phyloP scores from a whole-genome alignment of 495 filamentous ascomycete species.

The Acidomyces sp. region DNA sequence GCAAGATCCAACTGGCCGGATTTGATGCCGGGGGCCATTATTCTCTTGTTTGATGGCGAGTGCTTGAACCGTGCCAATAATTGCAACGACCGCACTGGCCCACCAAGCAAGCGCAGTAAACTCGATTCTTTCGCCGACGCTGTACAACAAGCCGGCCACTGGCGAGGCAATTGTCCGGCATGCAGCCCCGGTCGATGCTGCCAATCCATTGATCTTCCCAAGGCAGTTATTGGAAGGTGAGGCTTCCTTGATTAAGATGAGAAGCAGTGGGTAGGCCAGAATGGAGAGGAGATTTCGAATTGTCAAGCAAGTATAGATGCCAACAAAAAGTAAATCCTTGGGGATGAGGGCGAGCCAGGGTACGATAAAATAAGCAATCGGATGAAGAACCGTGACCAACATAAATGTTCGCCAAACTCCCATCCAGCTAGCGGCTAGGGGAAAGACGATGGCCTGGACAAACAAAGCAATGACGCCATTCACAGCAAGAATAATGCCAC shows the following conservation, averaged over 20 bases:
- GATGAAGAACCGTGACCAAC: constrained; percentile 60
- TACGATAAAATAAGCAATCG: constrained; percentile 61
- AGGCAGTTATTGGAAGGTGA: constrained; percentile 52
- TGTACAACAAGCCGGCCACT: constrained; percentile 61
- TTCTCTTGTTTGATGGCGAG: constrained; percentile 45
- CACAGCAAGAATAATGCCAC: constrained; percentile 66
- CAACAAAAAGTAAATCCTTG: constrained; percentile 40
- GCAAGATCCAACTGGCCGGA: constrained; percentile 7
- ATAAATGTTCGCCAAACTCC: constrained; percentile 64
- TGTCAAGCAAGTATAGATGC: constrained; percentile 59
- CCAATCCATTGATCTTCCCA: constrained; percentile 70
- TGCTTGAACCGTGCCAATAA: constrained; percentile 55
- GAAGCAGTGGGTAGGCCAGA: constrained; percentile 60
- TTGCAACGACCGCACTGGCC: constrained; percentile 54
- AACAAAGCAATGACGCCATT: constrained; percentile 69
- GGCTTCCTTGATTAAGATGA: constrained; percentile 77
- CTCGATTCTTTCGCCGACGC: constrained; percentile 47
- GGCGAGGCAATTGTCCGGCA: constrained; percentile 67
- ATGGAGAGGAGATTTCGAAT: constrained; percentile 68
- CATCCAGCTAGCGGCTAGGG: constrained; percentile 52
- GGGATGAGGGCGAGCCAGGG: constrained; percentile 56
- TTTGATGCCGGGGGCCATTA: constrained; percentile 12
- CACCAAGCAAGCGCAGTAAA: constrained; percentile 73
- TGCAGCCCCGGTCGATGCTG: constrained; percentile 64
- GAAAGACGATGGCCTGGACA: constrained; percentile 66